Evolutionary conservation across 495 filamentous ascomycete species (phyloP).

Genomic region (Neurospora tetrasperma): DNA sequence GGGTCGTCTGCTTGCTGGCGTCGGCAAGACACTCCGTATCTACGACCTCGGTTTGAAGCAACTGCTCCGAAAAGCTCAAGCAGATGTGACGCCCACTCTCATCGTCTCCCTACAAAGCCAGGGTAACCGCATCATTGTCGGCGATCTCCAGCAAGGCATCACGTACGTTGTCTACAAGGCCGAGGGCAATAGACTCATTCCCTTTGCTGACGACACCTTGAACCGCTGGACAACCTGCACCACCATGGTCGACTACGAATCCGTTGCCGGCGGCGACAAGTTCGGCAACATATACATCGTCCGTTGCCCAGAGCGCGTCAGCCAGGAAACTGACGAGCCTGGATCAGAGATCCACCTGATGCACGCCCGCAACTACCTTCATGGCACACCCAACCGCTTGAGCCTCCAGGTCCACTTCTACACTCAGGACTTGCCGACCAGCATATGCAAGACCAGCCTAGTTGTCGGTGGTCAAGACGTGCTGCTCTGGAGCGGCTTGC

Average conservation of each 20-base stretch:
- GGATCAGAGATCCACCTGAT: constrained; percentile 80
- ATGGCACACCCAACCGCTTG: constrained; percentile 76
- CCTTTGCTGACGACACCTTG: constrained; percentile 83
- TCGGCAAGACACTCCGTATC: constrained; percentile 71
- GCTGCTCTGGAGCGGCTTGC: constrained; percentile 85
- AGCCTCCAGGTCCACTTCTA: constrained; percentile 81
- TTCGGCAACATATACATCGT: constrained; percentile 95
- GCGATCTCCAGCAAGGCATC: constrained; percentile 83
- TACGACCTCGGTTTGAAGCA: constrained; percentile 88
- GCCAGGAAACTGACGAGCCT: constrained; percentile 84
- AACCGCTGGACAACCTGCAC: constrained; percentile 80
- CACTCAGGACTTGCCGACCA: constrained; percentile 84
- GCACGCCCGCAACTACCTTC: constrained; percentile 79
- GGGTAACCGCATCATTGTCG: constrained; percentile 82
- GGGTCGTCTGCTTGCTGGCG: constrained; percentile 73
- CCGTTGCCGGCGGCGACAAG: constrained; percentile 88
- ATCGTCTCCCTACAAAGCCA: constrained; percentile 85
- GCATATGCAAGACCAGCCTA: constrained; percentile 77
- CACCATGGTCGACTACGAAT: constrained; percentile 96
- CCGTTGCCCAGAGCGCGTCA: constrained; percentile 75
- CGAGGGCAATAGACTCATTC: constrained; percentile 79
- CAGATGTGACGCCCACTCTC: constrained; percentile 64
- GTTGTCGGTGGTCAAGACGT: constrained; percentile 88
- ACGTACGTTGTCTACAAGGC: constrained; percentile 91
- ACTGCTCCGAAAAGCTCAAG: constrained; percentile 83